These are phyloP conservation scores for Arctium minus DNA, from an alignment of 129 eudicot species.

Conservation along the genomic window DNA sequence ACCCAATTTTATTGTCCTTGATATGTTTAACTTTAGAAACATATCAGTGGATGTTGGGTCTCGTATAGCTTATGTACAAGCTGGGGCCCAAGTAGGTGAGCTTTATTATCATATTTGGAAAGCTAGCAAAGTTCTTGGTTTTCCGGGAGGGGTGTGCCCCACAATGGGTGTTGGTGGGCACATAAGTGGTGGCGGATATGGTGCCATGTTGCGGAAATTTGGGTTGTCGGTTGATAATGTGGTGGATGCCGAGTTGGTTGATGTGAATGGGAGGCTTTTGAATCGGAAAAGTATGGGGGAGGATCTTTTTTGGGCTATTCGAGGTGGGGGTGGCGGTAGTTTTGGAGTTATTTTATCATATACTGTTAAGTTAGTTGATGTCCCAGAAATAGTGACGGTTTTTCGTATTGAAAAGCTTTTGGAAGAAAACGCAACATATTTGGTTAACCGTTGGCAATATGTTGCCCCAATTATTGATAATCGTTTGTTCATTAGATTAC, in stretches of 20 bases:
- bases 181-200: conserved; percentile 24
- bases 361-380: conserved; percentile 16
- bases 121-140: conserved; percentile 15
- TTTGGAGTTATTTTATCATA: conserved; percentile 20
- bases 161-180: conserved; percentile 25
- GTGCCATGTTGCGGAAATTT: conserved; percentile 20
- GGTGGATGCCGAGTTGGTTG: conserved; percentile 11
- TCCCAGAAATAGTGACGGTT: conserved; percentile 8
- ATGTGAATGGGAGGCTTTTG: conserved; percentile 19
- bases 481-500: conserved; percentile 16
- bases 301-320: conserved; percentile 27
- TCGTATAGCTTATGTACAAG: conserved; percentile 8
- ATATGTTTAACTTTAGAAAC: conserved; percentile 16
- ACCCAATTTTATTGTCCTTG: conserved; percentile 9
- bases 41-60: conserved; percentile 6
- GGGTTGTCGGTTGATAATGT: conserved; percentile 21
- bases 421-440: conserved; percentile 9
- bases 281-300: conserved; percentile 15
- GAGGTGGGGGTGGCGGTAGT: conserved; percentile 28
- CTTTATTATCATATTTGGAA: conserved; percentile 20
- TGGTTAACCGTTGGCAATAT: conserved; percentile 14
- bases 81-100: conserved; percentile 21
- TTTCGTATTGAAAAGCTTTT: not conserved
- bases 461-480: conserved; percentile 7
- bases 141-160: conserved; percentile 21